Conservation (phyloP, 2,329 filamentous ascomycete genomes). For the Pseudocercospora musae region DNA sequence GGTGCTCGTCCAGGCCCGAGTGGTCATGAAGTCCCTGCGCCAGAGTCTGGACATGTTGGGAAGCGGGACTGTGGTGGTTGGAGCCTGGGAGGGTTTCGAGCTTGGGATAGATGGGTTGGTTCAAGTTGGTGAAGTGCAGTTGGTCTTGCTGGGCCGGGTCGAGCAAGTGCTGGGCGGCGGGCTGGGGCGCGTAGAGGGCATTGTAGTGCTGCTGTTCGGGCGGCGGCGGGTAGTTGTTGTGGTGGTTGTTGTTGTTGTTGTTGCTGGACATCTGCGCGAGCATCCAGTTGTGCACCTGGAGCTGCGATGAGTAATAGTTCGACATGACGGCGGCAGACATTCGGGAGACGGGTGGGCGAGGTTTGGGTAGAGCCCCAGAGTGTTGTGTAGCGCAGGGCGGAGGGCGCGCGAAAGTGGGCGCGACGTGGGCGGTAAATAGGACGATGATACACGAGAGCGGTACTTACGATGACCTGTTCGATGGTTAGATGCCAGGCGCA, state of each 20-base stretch:
- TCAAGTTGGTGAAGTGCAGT: slow-evolving; percentile 34
- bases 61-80: slow-evolving; percentile 26
- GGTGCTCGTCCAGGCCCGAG: slow-evolving; percentile 30
- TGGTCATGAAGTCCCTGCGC: slow-evolving; percentile 33
- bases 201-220: slow-evolving; percentile 37
- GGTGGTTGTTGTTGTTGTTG: slow-evolving; percentile 35
- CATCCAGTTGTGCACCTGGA: slow-evolving; percentile 36
- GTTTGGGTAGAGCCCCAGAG: slow-evolving; percentile 17
- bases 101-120: slow-evolving; percentile 36
- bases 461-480: slow-evolving; percentile 24
- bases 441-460: slow-evolving; percentile 19
- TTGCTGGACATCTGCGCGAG: slow-evolving; percentile 36
- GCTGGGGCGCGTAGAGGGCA: slow-evolving; percentile 31
- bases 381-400: slow-evolving; percentile 15
- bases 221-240: slow-evolving; percentile 36
- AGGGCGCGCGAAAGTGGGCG: slow-evolving; percentile 25
- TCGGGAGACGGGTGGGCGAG: slow-evolving; percentile 22
- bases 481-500: slow-evolving; percentile 20
- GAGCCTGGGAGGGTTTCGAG: slow-evolving; percentile 29
- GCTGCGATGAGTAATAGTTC: slow-evolving; percentile 34
- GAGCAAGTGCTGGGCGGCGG: slow-evolving; percentile 32
- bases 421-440: slow-evolving; percentile 26
- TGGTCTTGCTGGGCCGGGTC: slow-evolving; percentile 35
- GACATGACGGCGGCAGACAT: slow-evolving; percentile 35
- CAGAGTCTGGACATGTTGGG: slow-evolving; percentile 34